Conservation (phyloP, 192 early-diverging fungal species). For the Pilobolus umbonatus region DNA sequence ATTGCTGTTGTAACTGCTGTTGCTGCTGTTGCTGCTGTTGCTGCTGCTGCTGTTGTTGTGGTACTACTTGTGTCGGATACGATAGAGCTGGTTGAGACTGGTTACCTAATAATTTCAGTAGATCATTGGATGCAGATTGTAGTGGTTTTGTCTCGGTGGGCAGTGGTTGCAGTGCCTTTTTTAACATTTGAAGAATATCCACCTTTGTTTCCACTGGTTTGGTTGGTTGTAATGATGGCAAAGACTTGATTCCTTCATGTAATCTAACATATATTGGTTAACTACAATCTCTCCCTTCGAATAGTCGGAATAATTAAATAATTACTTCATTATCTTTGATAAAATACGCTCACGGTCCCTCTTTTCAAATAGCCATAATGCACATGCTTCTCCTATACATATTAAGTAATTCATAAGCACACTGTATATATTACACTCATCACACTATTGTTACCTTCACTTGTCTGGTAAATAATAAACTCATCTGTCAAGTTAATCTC, state of each 20-base stretch:
- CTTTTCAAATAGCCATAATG: slow-evolving; percentile 76
- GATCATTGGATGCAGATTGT: background rate
- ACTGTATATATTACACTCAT: background rate
- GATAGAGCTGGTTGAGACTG: background rate
- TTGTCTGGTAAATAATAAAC: slow-evolving; percentile 81
- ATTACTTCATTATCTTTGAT: slow-evolving; percentile 43
- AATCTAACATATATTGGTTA: slow-evolving; percentile 1
- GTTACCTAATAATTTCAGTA: background rate
- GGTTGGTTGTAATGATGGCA: background rate
- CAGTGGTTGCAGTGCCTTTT: slow-evolving; percentile 9
- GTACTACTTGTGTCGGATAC: background rate
- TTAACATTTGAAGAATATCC: slow-evolving; percentile 23
- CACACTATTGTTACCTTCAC: slow-evolving; percentile 43
- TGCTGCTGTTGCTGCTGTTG: background rate
- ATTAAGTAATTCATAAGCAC: background rate
- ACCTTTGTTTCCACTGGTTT: background rate
- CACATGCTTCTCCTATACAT: slow-evolving; percentile 54
- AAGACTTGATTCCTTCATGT: slow-evolving; percentile 14
- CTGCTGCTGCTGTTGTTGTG: background rate
- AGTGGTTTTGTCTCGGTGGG: background rate
- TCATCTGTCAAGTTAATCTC: slow-evolving; percentile 76
- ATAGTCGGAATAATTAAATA: background rate
- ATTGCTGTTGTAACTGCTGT: background rate
- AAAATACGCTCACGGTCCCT: slow-evolving; percentile 61
- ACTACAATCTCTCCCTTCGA: background rate